Percentiles rank a stretch among this genome's conserved stretches.
Conservation (phyloP, 225 moss, liverwort and hornwort genomes). For the Physcomitrium patens region DNA sequence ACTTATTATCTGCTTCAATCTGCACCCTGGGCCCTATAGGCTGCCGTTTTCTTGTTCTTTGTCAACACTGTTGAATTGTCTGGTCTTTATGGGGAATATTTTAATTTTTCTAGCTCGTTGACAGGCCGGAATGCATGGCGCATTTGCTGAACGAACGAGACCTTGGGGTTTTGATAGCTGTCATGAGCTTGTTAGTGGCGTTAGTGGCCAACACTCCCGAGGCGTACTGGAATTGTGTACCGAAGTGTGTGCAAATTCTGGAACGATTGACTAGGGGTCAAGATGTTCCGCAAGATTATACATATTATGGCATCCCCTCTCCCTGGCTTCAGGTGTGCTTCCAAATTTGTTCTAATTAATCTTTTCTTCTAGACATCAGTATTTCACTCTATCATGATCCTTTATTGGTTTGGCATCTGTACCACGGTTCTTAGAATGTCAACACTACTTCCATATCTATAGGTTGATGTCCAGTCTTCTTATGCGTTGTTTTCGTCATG, state of each 20-base stretch:
- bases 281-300: constrained; percentile 85
- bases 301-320: constrained; percentile 88
- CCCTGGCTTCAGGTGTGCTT: constrained; percentile 86
- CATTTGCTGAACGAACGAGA: constrained; percentile 79
- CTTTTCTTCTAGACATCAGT: too few species aligned
- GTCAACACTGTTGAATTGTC: too few species aligned
- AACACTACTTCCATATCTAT: too few species aligned
- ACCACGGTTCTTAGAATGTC: too few species aligned
- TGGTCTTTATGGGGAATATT: too few species aligned
- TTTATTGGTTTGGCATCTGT: too few species aligned
- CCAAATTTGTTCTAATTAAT: neutral
- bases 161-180: constrained; percentile 76
- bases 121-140: constrained; percentile 85
- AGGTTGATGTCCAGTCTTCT: too few species aligned
- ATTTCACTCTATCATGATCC: too few species aligned
- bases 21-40: too few species aligned
- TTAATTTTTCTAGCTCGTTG: neutral
- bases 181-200: constrained; percentile 81
- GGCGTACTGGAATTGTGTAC: constrained; percentile 81
- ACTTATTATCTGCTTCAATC: too few species aligned
- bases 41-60: too few species aligned
- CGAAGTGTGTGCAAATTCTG: constrained; percentile 80
- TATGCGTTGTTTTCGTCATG: too few species aligned
- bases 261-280: constrained; percentile 76
- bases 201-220: constrained; percentile 74